Base-by-base conservation (phyloP, 805 yeast genomes). In the Sugiyamaella americana region DNA sequence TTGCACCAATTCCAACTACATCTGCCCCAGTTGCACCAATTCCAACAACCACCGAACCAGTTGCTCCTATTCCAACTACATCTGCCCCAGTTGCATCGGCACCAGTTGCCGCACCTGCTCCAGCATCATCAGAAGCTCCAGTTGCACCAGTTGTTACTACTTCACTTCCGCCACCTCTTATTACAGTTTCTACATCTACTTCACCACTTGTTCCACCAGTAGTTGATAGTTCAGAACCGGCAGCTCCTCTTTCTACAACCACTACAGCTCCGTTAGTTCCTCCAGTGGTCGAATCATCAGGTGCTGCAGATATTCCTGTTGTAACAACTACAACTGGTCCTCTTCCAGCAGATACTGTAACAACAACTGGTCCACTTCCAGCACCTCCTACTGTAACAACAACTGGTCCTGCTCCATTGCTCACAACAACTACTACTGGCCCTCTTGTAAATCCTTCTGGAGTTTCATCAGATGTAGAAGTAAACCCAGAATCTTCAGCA, bases 1-100 rank as follows among this genome's bases (percentile, higher is more conserved):
- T 47, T n/a, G 16, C 40, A n/a, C 6, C 51, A 10, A 16, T 17
- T 5, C n/a, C 46, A 11, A 26, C 46, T 46, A 18, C 49, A 5
- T 19, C 44, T 11, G 19, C 48, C 34, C 18, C 46, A 17, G 34
- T 19, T 16, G 40, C 43, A n/a, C 4, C 40, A 20, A 17, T 40
- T 46, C 11, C 40, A 11, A 26, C 16, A 17, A 32, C 3, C 19
- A 21, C 46, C 26, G 26, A 10, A 3, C 18, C 50, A 6, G 32
- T 18, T 11, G 22, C 24, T 40, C 13, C 47, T 19, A 35, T 40
- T 13, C 34, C 39, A 13, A 29, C 45, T 24, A 18, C 49, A 18
- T n/a, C 46, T 23, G 26, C 22, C 3, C 3, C 45, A 3, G 40
- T 3, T 2, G 18, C 48, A 16, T 11, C 17, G 22, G 29, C 40